Percentiles rank a stretch among this genome's conserved stretches.
Conservation (phyloP, 306 rosid species). For the Vigna trinervia region DNA sequence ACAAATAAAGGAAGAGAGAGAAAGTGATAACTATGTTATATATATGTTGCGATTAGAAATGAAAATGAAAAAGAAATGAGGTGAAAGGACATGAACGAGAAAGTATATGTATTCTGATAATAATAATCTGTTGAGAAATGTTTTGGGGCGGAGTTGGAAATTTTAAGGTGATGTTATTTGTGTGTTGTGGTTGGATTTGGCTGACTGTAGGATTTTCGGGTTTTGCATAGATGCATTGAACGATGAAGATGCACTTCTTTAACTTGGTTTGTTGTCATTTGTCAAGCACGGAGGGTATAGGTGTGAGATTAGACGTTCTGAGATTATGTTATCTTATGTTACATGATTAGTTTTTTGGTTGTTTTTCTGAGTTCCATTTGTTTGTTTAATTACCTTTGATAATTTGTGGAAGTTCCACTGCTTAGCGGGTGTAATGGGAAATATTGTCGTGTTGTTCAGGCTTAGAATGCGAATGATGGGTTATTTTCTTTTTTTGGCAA, state of each 20-base stretch:
- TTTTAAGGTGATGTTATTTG: background rate
- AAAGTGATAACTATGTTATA: background rate
- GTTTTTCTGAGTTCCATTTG: constrained; percentile 2
- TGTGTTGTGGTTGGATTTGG: constrained; percentile 7
- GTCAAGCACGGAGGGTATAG: background rate
- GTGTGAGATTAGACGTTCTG: background rate
- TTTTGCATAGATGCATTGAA: background rate
- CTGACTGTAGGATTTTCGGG: constrained; percentile 7
- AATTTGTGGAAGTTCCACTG: constrained; percentile 17
- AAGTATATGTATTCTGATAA: background rate
- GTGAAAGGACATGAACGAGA: background rate
- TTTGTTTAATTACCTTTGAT: background rate
- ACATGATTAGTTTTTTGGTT: constrained; percentile 19
- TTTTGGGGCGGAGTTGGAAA: background rate
- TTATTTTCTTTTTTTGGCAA: background rate
- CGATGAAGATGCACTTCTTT: background rate
- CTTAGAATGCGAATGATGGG: background rate
- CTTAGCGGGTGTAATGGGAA: background rate
- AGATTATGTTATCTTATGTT: background rate
- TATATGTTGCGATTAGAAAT: background rate
- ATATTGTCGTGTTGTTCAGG: background rate
- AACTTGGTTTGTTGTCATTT: background rate
- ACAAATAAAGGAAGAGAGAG: background rate
- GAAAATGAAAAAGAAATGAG: background rate
- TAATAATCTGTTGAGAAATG: background rate